phyloP scores from a whole-genome alignment of 805 yeast genomes.

The Pichia manshurica region DNA sequence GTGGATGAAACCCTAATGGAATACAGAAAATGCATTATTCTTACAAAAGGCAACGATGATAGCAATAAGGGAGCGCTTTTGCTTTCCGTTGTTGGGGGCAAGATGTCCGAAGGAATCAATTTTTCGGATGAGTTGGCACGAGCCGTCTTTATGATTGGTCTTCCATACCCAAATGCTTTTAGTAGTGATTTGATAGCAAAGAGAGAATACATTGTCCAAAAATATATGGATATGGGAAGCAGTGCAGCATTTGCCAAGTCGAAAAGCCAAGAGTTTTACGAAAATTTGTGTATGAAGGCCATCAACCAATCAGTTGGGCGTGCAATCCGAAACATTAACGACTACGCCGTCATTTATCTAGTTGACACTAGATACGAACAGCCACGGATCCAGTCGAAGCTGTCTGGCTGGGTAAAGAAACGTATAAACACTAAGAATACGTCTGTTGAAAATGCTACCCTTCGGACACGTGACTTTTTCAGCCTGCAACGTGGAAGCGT shows the following conservation, averaged over 20 bases:
- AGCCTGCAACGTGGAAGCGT: no score
- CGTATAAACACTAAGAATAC: conserved; percentile 20
- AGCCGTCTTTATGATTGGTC: conserved; percentile 78
- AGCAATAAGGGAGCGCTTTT: conserved; percentile 52
- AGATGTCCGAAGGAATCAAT: conserved; percentile 88
- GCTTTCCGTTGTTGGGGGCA: conserved; percentile 88
- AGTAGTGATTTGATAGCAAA: conserved; percentile 79
- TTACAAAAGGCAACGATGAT: background rate
- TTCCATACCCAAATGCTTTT: conserved; percentile 82
- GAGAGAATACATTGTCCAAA: conserved; percentile 53
- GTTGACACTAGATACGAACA: conserved; percentile 57
- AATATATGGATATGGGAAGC: conserved; percentile 44
- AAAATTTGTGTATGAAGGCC: conserved; percentile 83
- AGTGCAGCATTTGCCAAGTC: conserved; percentile 39
- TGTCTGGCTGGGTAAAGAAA: conserved; percentile 71
- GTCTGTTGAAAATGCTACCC: conserved; percentile 1
- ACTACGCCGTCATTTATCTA: conserved; percentile 70
- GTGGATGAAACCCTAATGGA: conserved; percentile 43
- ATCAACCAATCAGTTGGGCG: conserved; percentile 92
- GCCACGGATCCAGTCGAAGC: conserved; percentile 44
- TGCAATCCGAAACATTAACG: conserved; percentile 77
- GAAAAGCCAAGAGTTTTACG: conserved; percentile 57
- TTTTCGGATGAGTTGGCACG: conserved; percentile 85
- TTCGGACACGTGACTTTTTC: conserved; percentile 9
- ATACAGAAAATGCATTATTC: conserved; percentile 42